These are phyloP conservation scores for Aschersonia sp. DNA, from an alignment of 2,329 filamentous ascomycete species.

Conservation along the genomic window DNA sequence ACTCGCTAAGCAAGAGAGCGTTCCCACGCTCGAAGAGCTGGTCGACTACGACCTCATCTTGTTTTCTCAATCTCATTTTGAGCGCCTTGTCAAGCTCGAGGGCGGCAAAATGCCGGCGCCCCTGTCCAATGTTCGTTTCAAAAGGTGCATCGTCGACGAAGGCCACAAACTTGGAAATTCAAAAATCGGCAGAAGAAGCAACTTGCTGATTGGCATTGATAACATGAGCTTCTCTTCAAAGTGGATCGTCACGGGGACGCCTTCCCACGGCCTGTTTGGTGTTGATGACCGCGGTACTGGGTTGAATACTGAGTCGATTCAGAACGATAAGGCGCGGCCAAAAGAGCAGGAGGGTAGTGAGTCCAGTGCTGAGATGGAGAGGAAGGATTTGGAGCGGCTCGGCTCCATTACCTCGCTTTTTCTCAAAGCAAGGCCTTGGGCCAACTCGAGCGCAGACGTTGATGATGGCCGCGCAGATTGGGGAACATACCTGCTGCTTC, in stretches of 20 bases:
- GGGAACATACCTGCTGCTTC: conserved; percentile 55
- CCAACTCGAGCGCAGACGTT: conserved; percentile 37
- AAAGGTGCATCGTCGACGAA: conserved; percentile 83
- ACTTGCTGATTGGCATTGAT: conserved; percentile 36
- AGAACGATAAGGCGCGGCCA: conserved; percentile 10
- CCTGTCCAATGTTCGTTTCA: conserved; percentile 62
- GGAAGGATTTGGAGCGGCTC: conserved; percentile 50
- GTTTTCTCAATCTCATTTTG: conserved; percentile 61
- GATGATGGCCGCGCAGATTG: conserved; percentile 51
- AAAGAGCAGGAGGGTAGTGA: conserved; percentile 6
- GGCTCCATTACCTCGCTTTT: conserved; percentile 55
- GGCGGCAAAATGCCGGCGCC: conserved; percentile 33
- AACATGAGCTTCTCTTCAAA: conserved; percentile 51
- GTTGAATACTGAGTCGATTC: background rate
- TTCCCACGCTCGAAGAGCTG: conserved; percentile 46
- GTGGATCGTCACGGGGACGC: conserved; percentile 87
- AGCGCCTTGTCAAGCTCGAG: conserved; percentile 32
- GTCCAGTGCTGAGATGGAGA: conserved; percentile 34
- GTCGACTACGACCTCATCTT: conserved; percentile 61
- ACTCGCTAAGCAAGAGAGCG: conserved; percentile 35
- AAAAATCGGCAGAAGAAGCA: conserved; percentile 37
- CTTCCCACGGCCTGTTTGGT: conserved; percentile 69
- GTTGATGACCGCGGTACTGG: conserved; percentile 20
- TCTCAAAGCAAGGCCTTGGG: conserved; percentile 66
- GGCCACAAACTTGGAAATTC: conserved; percentile 71